phyloP scores from a whole-genome alignment of 768 basidiomycete genomes.

The Cyathus striatus region DNA sequence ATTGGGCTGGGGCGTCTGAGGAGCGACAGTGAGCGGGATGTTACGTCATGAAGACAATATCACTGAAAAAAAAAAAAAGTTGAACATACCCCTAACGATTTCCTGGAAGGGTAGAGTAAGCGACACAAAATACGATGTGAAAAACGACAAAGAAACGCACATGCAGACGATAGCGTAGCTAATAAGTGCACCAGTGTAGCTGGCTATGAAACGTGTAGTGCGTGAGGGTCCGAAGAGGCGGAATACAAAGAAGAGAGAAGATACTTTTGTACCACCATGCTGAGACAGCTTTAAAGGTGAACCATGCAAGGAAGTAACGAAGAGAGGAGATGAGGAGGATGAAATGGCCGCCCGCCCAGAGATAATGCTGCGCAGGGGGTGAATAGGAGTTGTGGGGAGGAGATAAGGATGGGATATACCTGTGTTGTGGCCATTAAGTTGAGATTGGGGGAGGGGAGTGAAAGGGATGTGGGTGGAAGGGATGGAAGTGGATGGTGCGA shows the following conservation, averaged over 20 bases:
- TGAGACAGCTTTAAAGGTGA: constrained; percentile 60
- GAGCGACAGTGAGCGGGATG: constrained; percentile 14
- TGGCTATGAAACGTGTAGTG: constrained; percentile 37
- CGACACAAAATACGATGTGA: constrained; percentile 6
- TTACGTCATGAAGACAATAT: constrained; percentile 12
- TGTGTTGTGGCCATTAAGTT: constrained; percentile 66
- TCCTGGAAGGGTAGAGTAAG: constrained; percentile 35
- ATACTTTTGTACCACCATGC: constrained; percentile 79
- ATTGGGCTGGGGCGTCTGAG: constrained; percentile 65
- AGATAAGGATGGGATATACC: constrained; percentile 33
- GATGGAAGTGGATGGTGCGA: constrained; percentile 9
- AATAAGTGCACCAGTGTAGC: constrained; percentile 74
- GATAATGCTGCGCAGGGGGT: constrained; percentile 57
- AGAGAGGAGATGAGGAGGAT: constrained; percentile 64
- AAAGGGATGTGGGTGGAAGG: constrained; percentile 10
- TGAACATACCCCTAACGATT: constrained; percentile 71
- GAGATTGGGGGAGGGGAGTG: constrained; percentile 1
- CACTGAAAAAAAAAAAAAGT: constrained; percentile 8
- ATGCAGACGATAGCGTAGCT: constrained; percentile 91
- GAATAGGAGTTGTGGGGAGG: neutral
- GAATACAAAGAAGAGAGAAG: constrained; percentile 13
- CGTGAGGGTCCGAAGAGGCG: constrained; percentile 5
- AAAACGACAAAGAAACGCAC: constrained; percentile 40
- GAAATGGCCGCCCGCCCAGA: constrained; percentile 90
- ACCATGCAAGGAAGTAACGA: constrained; percentile 65